Evolutionary conservation across 2,329 filamentous ascomycete genomes (phyloP).

Genomic region (Huntiella savannae): DNA sequence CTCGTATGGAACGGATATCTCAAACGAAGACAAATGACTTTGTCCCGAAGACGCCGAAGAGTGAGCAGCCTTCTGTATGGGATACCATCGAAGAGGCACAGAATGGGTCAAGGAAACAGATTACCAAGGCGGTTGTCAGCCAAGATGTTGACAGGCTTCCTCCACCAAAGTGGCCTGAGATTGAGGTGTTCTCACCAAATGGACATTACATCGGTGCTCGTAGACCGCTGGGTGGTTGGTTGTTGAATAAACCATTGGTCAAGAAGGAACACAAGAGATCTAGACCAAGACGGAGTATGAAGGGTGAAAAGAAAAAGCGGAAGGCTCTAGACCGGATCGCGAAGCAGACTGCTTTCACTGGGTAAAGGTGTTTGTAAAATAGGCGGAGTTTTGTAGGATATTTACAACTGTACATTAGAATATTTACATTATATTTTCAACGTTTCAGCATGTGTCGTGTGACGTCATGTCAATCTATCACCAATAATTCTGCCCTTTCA

Average conservation of each 20-base stretch:
- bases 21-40: slow-evolving; percentile 9
- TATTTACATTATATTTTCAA: background rate
- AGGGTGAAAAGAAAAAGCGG: slow-evolving; percentile 33
- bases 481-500: background rate
- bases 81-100: slow-evolving; percentile 3
- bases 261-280: slow-evolving; percentile 27
- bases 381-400: too few relatives aligned
- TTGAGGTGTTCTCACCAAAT: slow-evolving; percentile 73
- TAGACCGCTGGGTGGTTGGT: slow-evolving; percentile 51
- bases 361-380: background rate
- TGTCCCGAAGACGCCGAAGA: slow-evolving; percentile 8
- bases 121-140: background rate
- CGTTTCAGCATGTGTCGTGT: background rate
- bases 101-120: slow-evolving; percentile 10
- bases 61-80: slow-evolving; percentile 5
- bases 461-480: background rate
- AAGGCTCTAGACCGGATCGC: slow-evolving; percentile 19
- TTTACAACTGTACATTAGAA: background rate
- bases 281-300: slow-evolving; percentile 53
- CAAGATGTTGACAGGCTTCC: slow-evolving; percentile 1
- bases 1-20: slow-evolving; percentile 10
- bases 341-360: slow-evolving; percentile 7
- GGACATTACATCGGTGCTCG: slow-evolving; percentile 59
- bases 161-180: slow-evolving; percentile 34
- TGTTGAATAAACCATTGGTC: slow-evolving; percentile 36